Base-by-base conservation (phyloP, 176 grass and related monocot species). In the Oryza coarctata region DNA sequence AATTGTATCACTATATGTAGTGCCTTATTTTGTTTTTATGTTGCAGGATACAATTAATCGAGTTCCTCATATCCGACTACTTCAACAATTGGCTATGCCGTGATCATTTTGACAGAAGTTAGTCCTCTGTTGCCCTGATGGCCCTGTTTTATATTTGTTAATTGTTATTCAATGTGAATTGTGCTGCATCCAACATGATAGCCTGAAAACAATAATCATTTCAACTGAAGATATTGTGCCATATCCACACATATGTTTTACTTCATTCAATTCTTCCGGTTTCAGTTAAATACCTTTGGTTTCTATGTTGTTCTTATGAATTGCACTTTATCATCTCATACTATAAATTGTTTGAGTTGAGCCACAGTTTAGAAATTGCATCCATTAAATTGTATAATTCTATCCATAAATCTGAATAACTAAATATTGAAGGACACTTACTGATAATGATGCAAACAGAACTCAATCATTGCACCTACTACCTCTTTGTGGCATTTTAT, bases 11-110 rank as follows among this genome's bases (percentile, higher is more conserved):
- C 63, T 80, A 5, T 22, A 60, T 65, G 15, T 57, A 49, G 13
- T 52, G 29, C 3, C 22, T 49, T 58, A 26, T 83, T 77, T 52
- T 82, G 62, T 83, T 68, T 29, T 12, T 12, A 63, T 63, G 78
- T 80, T 83, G 63, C 92, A 95, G 92, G 95, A 90, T 95, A 83
- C 90, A 98, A 67, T 86, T 98, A 84, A 84, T 93, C 2, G 90
- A 95, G 73, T 93, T 98, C 87, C 81, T 98, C 32, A 82, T 93
- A 87, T 80, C 82, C 26, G 90, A 95, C 72, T 87, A 91, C 77
- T 33, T 93, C 57, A 91, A 86, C 74, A 84, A 31, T 49, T 98
- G 95, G 95, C 71, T 95, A 68, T 89, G 78, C 33, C 32, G 28
- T 1, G 76, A 90, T 75, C 78, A 88, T 76, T 91, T 95, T 77